These are phyloP conservation scores for Lasiosphaeris hirsuta DNA, from an alignment of 495 filamentous ascomycete genomes.

Conservation along the genomic window DNA sequence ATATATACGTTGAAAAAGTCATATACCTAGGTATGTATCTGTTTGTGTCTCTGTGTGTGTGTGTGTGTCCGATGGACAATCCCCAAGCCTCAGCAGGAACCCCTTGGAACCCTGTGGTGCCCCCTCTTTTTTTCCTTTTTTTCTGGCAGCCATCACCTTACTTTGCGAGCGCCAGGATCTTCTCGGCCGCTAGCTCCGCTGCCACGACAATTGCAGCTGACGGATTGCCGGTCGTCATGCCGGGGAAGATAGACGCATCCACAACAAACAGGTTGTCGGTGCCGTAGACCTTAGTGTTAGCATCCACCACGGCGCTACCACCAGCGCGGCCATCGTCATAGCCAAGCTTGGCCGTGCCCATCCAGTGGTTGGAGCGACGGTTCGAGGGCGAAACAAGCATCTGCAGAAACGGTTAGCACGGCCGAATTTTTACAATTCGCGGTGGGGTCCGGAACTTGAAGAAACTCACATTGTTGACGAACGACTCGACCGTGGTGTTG, in stretches of 20 bases:
- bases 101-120: too few species aligned
- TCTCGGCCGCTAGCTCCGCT: constrained; percentile 52
- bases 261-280: constrained; percentile 67
- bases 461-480: constrained; percentile 42
- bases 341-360: constrained; percentile 60
- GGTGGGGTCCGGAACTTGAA: background rate
- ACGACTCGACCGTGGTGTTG: constrained; percentile 51
- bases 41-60: too few species aligned
- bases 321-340: constrained; percentile 59
- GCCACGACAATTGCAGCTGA: constrained; percentile 57
- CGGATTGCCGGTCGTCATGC: constrained; percentile 59
- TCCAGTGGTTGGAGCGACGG: constrained; percentile 68
- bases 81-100: background rate
- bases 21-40: constrained; percentile 8
- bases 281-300: constrained; percentile 68
- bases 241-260: constrained; percentile 63
- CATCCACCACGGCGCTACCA: constrained; percentile 66
- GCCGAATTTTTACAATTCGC: background rate
- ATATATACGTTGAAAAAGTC: constrained; percentile 13
- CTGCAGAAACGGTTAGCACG: constrained; percentile 9
- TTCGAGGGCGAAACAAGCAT: constrained; percentile 53
- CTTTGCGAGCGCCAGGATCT: constrained; percentile 21
- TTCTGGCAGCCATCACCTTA: background rate
- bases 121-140: background rate
- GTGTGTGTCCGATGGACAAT: background rate